Percentiles rank a stretch among this genome's conserved stretches.
phyloP scores from a whole-genome alignment of 2,329 filamentous ascomycete species.

The Dothideomycetes sp. region DNA sequence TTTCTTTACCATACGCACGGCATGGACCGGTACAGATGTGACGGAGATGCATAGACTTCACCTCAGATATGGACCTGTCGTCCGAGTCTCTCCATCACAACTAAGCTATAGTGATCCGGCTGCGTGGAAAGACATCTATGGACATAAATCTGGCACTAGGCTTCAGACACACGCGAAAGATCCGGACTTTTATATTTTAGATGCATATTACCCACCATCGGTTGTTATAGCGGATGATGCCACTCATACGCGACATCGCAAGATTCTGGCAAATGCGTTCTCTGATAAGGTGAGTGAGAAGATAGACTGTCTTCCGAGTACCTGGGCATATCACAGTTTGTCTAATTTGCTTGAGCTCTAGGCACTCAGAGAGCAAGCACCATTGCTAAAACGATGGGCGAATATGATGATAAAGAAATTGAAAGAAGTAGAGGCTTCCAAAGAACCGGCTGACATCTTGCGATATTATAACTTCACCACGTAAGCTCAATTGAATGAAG shows the following conservation, averaged over 20 bases:
- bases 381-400: constrained; percentile 30
- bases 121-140: constrained; percentile 35
- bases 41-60: constrained; percentile 24
- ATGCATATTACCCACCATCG: constrained; percentile 23
- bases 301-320: neutral
- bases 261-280: constrained; percentile 32
- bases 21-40: constrained; percentile 14
- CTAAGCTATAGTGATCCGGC: constrained; percentile 34
- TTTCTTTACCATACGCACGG: constrained; percentile 19
- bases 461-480: constrained; percentile 8
- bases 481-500: constrained; percentile 6
- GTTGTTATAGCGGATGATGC: constrained; percentile 22
- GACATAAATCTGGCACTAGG: constrained; percentile 7
- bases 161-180: constrained; percentile 20
- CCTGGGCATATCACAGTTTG: neutral
- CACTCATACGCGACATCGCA: constrained; percentile 27
- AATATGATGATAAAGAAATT: constrained; percentile 30
- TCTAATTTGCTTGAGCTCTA: neutral
- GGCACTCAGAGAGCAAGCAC: constrained; percentile 33
- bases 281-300: constrained; percentile 24
- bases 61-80: constrained; percentile 35
- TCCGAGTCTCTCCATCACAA: constrained; percentile 40
- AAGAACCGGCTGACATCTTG: constrained; percentile 50
- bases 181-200: constrained; percentile 36
- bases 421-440: constrained; percentile 36